phyloP scores from a whole-genome alignment of 768 basidiomycete species.

The Tubosaeta sp. region DNA sequence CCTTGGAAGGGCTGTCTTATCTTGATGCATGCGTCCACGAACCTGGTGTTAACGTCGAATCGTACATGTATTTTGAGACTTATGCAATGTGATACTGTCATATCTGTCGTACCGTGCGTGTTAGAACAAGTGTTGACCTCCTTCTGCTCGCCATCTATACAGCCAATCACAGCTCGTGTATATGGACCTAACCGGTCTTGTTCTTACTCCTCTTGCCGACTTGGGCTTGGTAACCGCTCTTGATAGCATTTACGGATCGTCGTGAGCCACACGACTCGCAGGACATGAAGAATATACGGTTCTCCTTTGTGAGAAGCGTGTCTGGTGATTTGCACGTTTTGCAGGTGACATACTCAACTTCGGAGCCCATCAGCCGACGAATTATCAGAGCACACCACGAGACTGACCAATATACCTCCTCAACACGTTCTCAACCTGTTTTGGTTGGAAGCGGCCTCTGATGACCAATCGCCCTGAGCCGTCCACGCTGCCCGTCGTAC shows the following conservation, averaged over 20 bases:
- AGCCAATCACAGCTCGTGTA: constrained; percentile 15
- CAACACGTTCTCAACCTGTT: constrained; percentile 96
- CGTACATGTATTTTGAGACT: constrained; percentile 21
- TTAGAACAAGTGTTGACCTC: too few species aligned
- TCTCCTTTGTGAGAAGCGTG: constrained; percentile 94
- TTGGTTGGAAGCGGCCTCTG: constrained; percentile 97
- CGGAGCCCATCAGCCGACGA: not conserved
- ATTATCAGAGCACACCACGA: not conserved
- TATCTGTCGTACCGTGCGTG: not conserved
- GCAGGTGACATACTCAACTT: constrained; percentile 98
- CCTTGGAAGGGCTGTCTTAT: not conserved
- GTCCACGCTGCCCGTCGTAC: constrained; percentile 94
- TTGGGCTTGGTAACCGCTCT: constrained; percentile 98
- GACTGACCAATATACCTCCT: constrained; percentile 90
- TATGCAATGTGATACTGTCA: constrained; percentile 17
- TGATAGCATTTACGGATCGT: constrained; percentile 93
- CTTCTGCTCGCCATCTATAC: not conserved
- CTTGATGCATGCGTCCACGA: constrained; percentile 8
- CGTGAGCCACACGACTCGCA: constrained; percentile 89
- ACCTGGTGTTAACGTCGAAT: constrained; percentile 3
- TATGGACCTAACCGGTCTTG: constrained; percentile 55
- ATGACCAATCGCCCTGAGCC: constrained; percentile 90
- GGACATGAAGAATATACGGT: constrained; percentile 97
- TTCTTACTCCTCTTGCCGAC: constrained; percentile 85
- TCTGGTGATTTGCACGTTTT: constrained; percentile 99